Conservation (phyloP, 2,329 filamentous ascomycete species). For the Catunica adiposa region DNA sequence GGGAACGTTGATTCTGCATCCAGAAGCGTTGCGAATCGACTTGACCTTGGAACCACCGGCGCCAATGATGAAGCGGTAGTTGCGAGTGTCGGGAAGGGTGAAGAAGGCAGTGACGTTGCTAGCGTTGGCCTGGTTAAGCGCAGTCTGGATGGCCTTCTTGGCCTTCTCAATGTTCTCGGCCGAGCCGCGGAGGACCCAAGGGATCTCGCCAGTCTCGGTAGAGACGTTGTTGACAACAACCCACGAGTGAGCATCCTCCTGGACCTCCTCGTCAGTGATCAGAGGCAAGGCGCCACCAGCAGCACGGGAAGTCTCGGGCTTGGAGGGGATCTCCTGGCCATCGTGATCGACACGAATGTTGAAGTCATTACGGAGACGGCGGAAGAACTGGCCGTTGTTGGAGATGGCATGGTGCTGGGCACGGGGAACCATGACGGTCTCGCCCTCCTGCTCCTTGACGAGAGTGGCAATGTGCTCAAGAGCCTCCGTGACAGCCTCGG, state of each 20-base stretch:
- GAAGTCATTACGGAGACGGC: slow-evolving; percentile 68
- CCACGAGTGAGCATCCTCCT: slow-evolving; percentile 63
- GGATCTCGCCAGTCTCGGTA: slow-evolving; percentile 54
- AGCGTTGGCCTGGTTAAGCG: slow-evolving; percentile 54
- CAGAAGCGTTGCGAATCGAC: slow-evolving; percentile 76
- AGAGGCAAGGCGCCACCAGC: slow-evolving; percentile 58
- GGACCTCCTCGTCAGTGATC: slow-evolving; percentile 66
- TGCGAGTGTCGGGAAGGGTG: slow-evolving; percentile 72
- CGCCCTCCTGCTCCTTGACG: slow-evolving; percentile 73
- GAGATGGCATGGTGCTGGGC: slow-evolving; percentile 69
- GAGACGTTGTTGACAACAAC: slow-evolving; percentile 51
- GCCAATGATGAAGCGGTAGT: slow-evolving; percentile 82
- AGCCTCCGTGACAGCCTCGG: slow-evolving; percentile 64
- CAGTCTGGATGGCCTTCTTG: slow-evolving; percentile 53
- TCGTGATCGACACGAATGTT: slow-evolving; percentile 85
- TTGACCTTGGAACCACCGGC: slow-evolving; percentile 84
- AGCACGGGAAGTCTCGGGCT: slow-evolving; percentile 39
- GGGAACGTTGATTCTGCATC: slow-evolving; percentile 86
- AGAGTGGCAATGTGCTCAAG: slow-evolving; percentile 69
- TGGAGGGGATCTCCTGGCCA: slow-evolving; percentile 59
- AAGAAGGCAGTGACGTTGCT: slow-evolving; percentile 68
- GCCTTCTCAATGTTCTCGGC: slow-evolving; percentile 70
- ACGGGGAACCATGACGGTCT: slow-evolving; percentile 70
- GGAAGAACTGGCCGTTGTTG: slow-evolving; percentile 88
- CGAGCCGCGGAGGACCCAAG: slow-evolving; percentile 75